Percentiles rank a stretch among this genome's conserved stretches.
Conservation (phyloP, 1,284 basidiomycete species). For the Cyathus olla region DNA sequence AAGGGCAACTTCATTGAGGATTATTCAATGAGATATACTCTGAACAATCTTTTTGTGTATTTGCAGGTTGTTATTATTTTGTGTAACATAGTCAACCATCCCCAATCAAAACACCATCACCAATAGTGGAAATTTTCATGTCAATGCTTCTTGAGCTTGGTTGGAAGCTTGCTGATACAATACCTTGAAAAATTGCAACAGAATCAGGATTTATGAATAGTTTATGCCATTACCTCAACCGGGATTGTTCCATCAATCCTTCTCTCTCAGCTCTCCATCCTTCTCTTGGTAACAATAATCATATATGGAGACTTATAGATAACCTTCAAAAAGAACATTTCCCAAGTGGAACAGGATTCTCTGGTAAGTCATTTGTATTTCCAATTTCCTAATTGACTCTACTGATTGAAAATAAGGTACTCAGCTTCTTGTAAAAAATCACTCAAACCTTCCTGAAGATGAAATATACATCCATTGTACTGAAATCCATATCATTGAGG, state of each 20-base stretch:
- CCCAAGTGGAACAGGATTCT: constrained; percentile 28
- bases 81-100: neutral
- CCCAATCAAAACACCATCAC: constrained; percentile 4
- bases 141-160: neutral
- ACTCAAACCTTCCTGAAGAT: neutral
- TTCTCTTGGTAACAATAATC: constrained; percentile 29
- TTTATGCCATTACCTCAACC: neutral
- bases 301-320: constrained; percentile 25
- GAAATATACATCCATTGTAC: neutral
- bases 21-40: constrained; percentile 5
- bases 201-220: constrained; percentile 5
- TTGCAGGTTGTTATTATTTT: constrained; percentile 1
- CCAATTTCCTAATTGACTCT: neutral
- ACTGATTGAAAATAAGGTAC: neutral
- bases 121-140: neutral
- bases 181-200: neutral
- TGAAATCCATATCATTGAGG: neutral
- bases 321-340: constrained; percentile 14
- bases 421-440: neutral
- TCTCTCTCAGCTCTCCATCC: constrained; percentile 3
- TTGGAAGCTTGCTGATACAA: constrained; percentile 9
- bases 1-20: no score
- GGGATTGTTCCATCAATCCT: neutral
- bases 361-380: constrained; percentile 16
- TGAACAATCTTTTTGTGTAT: neutral